These are phyloP conservation scores for Bolboschoenus planiculmis DNA, from an alignment of 176 grass and related monocot genomes.

Conservation along the genomic window DNA sequence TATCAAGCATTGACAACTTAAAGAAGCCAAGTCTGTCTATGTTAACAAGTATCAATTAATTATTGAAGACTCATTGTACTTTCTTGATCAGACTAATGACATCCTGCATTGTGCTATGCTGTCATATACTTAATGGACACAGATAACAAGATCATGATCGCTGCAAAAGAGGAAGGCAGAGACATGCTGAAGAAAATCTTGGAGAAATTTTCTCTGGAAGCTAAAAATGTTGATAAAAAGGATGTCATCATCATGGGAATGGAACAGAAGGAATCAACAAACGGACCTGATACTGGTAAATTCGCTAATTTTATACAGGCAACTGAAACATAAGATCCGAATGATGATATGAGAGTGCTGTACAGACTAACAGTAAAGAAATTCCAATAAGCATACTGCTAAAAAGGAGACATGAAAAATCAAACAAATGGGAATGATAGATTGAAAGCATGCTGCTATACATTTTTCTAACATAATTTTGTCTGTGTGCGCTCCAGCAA, in stretches of 20 bases:
- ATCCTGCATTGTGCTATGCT: not conserved
- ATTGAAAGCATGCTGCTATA: not conserved
- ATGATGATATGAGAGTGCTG: not conserved
- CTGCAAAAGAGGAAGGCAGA: not conserved
- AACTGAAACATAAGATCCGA: not conserved
- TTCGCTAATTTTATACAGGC: not conserved
- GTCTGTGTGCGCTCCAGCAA: not conserved
- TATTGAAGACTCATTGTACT: not conserved
- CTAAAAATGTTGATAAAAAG: not conserved
- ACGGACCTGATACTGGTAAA: not conserved
- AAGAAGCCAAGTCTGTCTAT: not conserved
- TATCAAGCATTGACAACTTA: not conserved
- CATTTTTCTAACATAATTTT: not conserved
- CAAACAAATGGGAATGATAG: not conserved
- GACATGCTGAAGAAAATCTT: not conserved
- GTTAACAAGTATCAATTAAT: not conserved
- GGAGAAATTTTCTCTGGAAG: not conserved
- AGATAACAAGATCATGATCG: not conserved
- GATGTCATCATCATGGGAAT: not conserved
- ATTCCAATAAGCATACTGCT: not conserved
- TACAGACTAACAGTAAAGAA: not conserved
- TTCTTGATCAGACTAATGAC: not conserved
- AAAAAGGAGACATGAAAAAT: not conserved
- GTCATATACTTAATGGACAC: not conserved
- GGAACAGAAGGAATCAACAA: not conserved